Conservation (phyloP, 768 basidiomycete genomes). For the Lyophyllum shimeji region DNA sequence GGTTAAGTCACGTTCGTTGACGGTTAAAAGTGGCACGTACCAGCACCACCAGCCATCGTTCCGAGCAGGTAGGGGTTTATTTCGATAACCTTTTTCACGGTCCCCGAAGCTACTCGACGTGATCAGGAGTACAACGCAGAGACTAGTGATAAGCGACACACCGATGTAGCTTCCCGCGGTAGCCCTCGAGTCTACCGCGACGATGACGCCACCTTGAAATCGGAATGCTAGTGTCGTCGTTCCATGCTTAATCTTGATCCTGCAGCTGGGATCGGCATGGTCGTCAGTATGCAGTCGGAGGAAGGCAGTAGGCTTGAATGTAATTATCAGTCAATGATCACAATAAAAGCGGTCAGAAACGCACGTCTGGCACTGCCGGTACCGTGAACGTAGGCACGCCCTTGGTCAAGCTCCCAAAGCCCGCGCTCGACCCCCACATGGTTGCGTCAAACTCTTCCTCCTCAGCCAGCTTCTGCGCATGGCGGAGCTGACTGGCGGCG, state of each 20-base stretch:
- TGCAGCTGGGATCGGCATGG: conserved; percentile 89
- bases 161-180: conserved; percentile 97
- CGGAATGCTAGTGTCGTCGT: conserved; percentile 98
- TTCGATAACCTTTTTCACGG: conserved; percentile 99
- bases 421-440: conserved; percentile 84
- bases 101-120: conserved; percentile 74
- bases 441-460: conserved; percentile 65
- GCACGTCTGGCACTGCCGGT: conserved; percentile 75
- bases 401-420: conserved; percentile 71
- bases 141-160: conserved; percentile 32
- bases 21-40: conserved; percentile 39
- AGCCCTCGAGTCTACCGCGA: conserved; percentile 98
- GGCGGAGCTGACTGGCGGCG: conserved; percentile 46
- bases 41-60: conserved; percentile 99
- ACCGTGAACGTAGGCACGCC: conserved; percentile 73
- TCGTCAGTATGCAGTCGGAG: conserved; percentile 94
- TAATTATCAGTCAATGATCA: conserved; percentile 1
- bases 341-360: conserved; percentile 26
- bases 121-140: background rate
- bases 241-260: conserved; percentile 98
- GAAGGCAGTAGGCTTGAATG: conserved; percentile 82
- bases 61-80: conserved; percentile 99
- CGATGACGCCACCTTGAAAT: conserved; percentile 95
- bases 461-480: conserved; percentile 48
- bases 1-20: background rate